phyloP scores from a whole-genome alignment of 108 stramenopile genomes.

The Cyclotella sp. region DNA sequence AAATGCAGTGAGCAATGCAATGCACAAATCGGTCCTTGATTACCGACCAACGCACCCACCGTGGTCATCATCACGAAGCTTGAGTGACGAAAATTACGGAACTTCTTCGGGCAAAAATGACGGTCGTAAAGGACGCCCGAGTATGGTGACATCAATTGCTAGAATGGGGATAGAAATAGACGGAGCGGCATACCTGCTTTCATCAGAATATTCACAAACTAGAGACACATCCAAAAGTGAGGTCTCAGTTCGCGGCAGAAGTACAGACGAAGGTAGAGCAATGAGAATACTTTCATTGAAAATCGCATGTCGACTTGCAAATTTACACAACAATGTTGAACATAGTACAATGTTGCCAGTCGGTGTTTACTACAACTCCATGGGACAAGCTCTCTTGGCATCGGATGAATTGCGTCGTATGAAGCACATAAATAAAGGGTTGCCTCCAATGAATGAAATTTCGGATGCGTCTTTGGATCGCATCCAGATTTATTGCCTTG shows the following conservation, averaged over 20 bases:
- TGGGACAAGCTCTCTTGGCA: slow-evolving; percentile 69
- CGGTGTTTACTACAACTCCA: slow-evolving; percentile 67
- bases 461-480: slow-evolving; percentile 31
- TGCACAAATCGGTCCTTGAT: slow-evolving; percentile 56
- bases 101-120: slow-evolving; percentile 3
- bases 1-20: slow-evolving; percentile 63
- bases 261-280: slow-evolving; percentile 46
- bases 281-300: slow-evolving; percentile 60
- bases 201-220: slow-evolving; percentile 10
- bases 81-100: slow-evolving; percentile 21
- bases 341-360: slow-evolving; percentile 37
- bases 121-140: background rate
- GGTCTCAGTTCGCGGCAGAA: background rate
- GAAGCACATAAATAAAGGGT: slow-evolving; percentile 17
- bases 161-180: slow-evolving; percentile 82
- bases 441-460: slow-evolving; percentile 1
- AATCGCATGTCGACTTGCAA: slow-evolving; percentile 55
- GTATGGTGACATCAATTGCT: slow-evolving; percentile 30
- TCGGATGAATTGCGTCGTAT: slow-evolving; percentile 53
- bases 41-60: slow-evolving; percentile 61
- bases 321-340: background rate
- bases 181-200: slow-evolving; percentile 47
- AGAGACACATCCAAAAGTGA: slow-evolving; percentile 7
- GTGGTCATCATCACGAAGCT: slow-evolving; percentile 37
- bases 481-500: slow-evolving; percentile 51